Evolutionary conservation across 1,139 yeast species (phyloP).

Genomic region (Candida tropicalis): DNA sequence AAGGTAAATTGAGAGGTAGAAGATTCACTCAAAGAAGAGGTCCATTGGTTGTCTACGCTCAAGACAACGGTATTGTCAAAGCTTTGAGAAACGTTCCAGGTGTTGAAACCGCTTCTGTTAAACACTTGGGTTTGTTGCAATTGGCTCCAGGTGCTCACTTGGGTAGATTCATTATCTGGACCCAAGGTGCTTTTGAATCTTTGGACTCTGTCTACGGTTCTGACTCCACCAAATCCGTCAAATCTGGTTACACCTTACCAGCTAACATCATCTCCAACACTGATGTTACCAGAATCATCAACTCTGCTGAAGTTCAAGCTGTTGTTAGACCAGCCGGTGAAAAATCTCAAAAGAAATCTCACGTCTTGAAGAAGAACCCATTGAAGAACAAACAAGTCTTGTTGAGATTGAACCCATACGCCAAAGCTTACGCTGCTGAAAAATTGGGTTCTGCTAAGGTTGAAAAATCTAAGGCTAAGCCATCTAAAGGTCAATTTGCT

Average conservation of each 20-base stretch:
- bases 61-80: slow-evolving; percentile 97
- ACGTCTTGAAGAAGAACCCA: slow-evolving; percentile 99
- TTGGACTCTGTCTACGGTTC: slow-evolving; percentile 98
- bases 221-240: slow-evolving; percentile 80
- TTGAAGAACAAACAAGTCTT: slow-evolving; percentile 99
- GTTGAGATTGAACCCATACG: slow-evolving; percentile 99
- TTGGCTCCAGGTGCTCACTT: slow-evolving; percentile 99
- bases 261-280: slow-evolving; percentile 91
- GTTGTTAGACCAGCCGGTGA: slow-evolving; percentile 97
- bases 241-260: slow-evolving; percentile 93
- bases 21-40: slow-evolving; percentile 99
- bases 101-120: slow-evolving; percentile 95
- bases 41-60: slow-evolving; percentile 97
- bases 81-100: slow-evolving; percentile 99
- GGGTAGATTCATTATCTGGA: slow-evolving; percentile 99
- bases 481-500: slow-evolving; percentile 74
- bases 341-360: slow-evolving; percentile 89
- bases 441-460: slow-evolving; percentile 87
- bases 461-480: slow-evolving; percentile 61
- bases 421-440: slow-evolving; percentile 93
- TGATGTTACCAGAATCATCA: slow-evolving; percentile 95
- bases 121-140: slow-evolving; percentile 94
- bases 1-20: slow-evolving; percentile 99
- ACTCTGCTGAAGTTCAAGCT: slow-evolving; percentile 98
- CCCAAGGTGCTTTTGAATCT: slow-evolving; percentile 96